phyloP scores from a whole-genome alignment of 352 stramenopile species.

The Phytophthora pistaciae region DNA sequence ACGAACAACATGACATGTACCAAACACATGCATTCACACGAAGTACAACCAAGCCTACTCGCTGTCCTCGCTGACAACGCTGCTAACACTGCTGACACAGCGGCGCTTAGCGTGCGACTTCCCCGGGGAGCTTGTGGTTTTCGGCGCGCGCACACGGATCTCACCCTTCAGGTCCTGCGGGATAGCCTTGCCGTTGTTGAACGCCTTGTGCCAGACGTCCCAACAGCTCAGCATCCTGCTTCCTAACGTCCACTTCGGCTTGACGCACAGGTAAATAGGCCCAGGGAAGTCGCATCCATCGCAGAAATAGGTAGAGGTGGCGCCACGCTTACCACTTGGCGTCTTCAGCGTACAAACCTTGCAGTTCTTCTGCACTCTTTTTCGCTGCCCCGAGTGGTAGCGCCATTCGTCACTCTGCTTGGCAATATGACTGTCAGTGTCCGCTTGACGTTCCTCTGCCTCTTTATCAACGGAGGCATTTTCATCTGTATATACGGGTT shows the following conservation, averaged over 20 bases:
- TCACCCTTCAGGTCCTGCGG: neutral
- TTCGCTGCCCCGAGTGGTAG: constrained; percentile 4
- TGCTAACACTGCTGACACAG: neutral
- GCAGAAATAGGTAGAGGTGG: constrained; percentile 9
- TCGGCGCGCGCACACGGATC: no score
- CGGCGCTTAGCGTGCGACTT: no score
- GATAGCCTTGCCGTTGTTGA: constrained; percentile 5
- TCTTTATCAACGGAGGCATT: neutral
- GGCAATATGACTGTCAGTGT: neutral
- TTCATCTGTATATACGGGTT: constrained; percentile 1
- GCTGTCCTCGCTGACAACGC: neutral
- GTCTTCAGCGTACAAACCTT: constrained; percentile 6
- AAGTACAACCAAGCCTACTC: neutral
- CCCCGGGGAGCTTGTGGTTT: no score
- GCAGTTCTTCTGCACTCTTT: constrained; percentile 5
- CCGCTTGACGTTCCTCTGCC: neutral
- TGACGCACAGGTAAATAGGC: neutral
- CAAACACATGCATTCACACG: neutral
- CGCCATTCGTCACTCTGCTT: constrained; percentile 4
- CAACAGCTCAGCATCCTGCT: neutral
- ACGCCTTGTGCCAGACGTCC: constrained; percentile 7
- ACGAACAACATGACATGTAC: neutral
- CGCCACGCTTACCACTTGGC: constrained; percentile 2
- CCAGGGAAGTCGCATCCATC: constrained; percentile 2
- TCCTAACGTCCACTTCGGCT: neutral